Base-by-base conservation (phyloP, 495 filamentous ascomycete species). In the Neurospora terricola region DNA sequence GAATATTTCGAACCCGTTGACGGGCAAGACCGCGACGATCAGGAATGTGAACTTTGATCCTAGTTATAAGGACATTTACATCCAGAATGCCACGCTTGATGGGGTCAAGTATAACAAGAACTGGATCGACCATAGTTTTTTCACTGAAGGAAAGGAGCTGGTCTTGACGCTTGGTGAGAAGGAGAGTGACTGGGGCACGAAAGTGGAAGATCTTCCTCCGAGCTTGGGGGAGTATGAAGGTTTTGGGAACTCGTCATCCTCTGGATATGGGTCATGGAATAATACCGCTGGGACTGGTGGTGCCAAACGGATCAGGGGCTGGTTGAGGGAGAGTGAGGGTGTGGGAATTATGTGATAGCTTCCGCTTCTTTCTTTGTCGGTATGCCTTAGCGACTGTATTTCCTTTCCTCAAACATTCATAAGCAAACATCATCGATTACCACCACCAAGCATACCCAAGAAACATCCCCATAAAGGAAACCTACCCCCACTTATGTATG, bases 91-190 rank as follows among this genome's bases (percentile, higher is more conserved):
- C 0, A 92, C 84, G n/a, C 82, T 94, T 16, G 81, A 93, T 77
- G 91, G 91, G 3, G 73, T 83, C 74, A 79, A 83, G 5, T 94
- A 92, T 54, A 89, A 82, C 0, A 90, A 85, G 83, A 93, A 86
- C 74, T 94, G 91, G 91, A 85, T 94, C 40, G 87, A 87, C 18
- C 91, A 94, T 76, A 89, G 88, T 68, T 93, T 94, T 76, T 93
- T 93, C 77, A 87, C 88, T 0, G 83, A 91, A 43, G 92, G 91
- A 10, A 87, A 87, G 80, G 88, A 89, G 77, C 84, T 93, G 37
- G 90, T 92, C 43, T 81, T 94, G 74, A 87, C 83, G 36, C 79
- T 94, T 6, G 92, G 91, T 0, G 78, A 77, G 12, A 86, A 83
- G 42, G 92, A 93, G 80, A 92, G 91, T 76, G 87, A 77, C 70